A percentile compares a stretch with the other conserved stretches of the same genome.
Conservation (phyloP, 2,329 filamentous ascomycete species). For the Mycogone perniciosa region DNA sequence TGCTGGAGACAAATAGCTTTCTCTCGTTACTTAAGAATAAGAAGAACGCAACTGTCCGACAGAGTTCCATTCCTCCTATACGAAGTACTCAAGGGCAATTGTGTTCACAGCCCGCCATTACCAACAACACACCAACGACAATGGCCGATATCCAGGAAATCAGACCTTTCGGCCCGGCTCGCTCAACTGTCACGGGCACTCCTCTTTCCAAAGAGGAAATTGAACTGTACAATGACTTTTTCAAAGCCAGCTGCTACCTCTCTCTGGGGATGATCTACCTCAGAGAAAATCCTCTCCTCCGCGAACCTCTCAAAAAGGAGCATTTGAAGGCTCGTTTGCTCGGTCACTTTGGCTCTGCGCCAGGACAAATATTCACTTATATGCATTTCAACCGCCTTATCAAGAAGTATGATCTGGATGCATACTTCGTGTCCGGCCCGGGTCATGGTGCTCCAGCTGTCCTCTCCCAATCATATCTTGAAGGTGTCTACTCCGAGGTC, state of each 20-base stretch:
- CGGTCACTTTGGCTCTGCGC: conserved; percentile 73
- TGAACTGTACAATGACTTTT: conserved; percentile 63
- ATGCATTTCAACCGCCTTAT: conserved; percentile 79
- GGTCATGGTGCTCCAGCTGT: conserved; percentile 73
- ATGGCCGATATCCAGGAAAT: conserved; percentile 48
- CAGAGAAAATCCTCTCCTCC: conserved; percentile 64
- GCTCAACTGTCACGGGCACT: conserved; percentile 55
- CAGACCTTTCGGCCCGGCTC: conserved; percentile 57
- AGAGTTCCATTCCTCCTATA: background rate
- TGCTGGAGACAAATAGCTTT: background rate
- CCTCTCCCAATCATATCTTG: conserved; percentile 69
- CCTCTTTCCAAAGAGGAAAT: conserved; percentile 62
- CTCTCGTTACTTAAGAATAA: no score
- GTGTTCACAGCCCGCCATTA: background rate
- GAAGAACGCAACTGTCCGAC: no score
- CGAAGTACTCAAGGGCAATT: background rate
- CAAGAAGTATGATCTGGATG: conserved; percentile 70
- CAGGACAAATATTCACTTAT: conserved; percentile 75
- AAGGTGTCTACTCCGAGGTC: conserved; percentile 71
- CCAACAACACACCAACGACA: conserved; percentile 12
- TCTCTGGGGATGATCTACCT: conserved; percentile 78
- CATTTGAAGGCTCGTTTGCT: conserved; percentile 69
- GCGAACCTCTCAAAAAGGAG: conserved; percentile 59
- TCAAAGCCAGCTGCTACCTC: conserved; percentile 68
- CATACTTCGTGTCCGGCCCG: conserved; percentile 68